Evolutionary conservation across 345 rosid genomes (phyloP).

Genomic region (Excoecaria agallocha): DNA sequence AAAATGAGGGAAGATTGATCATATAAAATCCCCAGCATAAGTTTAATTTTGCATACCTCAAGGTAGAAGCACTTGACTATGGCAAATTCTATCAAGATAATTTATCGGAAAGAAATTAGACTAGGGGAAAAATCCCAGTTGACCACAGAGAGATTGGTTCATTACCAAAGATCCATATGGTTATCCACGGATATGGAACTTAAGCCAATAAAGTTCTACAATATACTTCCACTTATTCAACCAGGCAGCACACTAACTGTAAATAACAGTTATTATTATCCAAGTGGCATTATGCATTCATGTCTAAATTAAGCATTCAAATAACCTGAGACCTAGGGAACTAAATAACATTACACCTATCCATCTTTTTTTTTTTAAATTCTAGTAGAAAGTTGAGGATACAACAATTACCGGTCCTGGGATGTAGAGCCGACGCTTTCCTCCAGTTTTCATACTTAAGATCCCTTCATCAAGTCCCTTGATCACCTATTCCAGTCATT

Average conservation of each 20-base stretch:
- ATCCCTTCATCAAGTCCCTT: conserved; percentile 96
- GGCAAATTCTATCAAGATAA: background rate
- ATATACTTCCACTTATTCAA: no score
- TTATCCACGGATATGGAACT: background rate
- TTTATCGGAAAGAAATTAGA: background rate
- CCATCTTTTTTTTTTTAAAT: background rate
- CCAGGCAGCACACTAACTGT: no score
- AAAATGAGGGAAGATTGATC: background rate
- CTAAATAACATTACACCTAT: background rate
- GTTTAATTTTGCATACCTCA: background rate
- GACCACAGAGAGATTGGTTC: background rate
- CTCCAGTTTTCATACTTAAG: conserved; percentile 83
- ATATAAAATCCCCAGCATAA: background rate
- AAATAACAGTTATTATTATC: no score
- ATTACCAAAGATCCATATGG: background rate
- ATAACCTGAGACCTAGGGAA: background rate
- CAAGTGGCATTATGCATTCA: no score
- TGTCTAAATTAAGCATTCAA: background rate
- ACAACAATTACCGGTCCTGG: conserved; percentile 65
- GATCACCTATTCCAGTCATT: conserved; percentile 61
- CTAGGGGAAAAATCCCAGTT: background rate
- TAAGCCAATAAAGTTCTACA: background rate
- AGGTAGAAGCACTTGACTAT: background rate
- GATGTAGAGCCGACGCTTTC: conserved; percentile 85
- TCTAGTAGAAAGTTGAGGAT: background rate